Evolutionary conservation across 805 yeast genomes (phyloP).

Genomic region (Kluyveromyces wickerhamii): DNA sequence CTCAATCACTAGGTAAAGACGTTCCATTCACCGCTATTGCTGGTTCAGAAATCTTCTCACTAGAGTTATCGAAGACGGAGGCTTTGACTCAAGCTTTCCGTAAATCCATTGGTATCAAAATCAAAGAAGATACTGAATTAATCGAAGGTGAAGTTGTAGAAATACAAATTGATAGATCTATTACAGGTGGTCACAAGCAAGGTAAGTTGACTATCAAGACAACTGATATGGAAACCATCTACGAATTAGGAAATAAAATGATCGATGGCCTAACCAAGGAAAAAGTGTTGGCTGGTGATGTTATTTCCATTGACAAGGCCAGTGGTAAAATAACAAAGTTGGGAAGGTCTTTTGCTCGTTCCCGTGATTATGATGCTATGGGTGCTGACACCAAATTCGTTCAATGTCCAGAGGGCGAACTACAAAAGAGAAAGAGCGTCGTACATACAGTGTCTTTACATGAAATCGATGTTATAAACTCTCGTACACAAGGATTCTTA

Average conservation of each 20-base stretch:
- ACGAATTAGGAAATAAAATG: constrained; percentile 91
- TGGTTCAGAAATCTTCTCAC: constrained; percentile 87
- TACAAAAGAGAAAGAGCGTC: constrained; percentile 90
- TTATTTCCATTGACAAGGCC: constrained; percentile 89
- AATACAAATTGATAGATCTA: constrained; percentile 84
- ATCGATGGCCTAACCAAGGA: constrained; percentile 90
- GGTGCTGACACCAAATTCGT: constrained; percentile 97
- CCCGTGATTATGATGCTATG: constrained; percentile 97
- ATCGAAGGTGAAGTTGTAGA: constrained; percentile 99
- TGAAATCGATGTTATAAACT: constrained; percentile 95
- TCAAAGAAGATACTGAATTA: constrained; percentile 93
- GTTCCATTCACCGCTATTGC: constrained; percentile 96
- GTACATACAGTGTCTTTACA: constrained; percentile 97
- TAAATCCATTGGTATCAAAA: constrained; percentile 89
- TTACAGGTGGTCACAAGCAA: constrained; percentile 97
- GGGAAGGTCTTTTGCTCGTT: constrained; percentile 93
- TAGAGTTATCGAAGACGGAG: constrained; percentile 92
- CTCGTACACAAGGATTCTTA: constrained; percentile 94
- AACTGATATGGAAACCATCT: constrained; percentile 97
- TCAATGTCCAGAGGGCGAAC: constrained; percentile 97
- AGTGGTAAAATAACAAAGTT: constrained; percentile 89
- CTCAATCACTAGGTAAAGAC: constrained; percentile 55
- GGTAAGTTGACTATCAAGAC: constrained; percentile 96
- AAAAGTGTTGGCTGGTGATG: constrained; percentile 95
- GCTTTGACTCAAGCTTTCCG: constrained; percentile 94